Percentiles rank a stretch among this genome's conserved stretches.
These are phyloP conservation scores for Lasiodiplodia gonubiensis DNA, from an alignment of 2,329 filamentous ascomycete genomes.

Conservation along the genomic window DNA sequence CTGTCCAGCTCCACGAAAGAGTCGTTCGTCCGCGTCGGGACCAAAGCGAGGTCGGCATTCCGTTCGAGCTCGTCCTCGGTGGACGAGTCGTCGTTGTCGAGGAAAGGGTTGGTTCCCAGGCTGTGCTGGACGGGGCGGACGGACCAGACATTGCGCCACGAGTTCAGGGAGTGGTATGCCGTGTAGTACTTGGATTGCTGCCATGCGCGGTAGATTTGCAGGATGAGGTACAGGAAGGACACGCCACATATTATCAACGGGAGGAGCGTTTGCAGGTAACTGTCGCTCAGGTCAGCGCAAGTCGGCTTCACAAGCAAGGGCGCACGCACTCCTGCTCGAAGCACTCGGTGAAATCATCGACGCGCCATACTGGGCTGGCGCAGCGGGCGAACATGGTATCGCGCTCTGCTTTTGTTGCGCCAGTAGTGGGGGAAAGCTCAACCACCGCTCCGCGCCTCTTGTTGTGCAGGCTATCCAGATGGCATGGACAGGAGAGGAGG, in stretches of 20 bases:
- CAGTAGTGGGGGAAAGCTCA: constrained; percentile 21
- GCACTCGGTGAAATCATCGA: constrained; percentile 67
- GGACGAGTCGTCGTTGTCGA: constrained; percentile 46
- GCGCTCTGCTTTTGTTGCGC: constrained; percentile 35
- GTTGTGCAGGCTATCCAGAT: constrained; percentile 1
- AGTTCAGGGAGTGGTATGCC: constrained; percentile 64
- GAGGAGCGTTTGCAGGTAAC: constrained; percentile 80
- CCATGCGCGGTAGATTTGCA: constrained; percentile 62
- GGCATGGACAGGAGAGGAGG: constrained; percentile 16
- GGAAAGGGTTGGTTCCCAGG: constrained; percentile 35
- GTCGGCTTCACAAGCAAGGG: neutral
- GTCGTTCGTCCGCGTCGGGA: constrained; percentile 56
- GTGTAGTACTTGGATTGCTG: constrained; percentile 59
- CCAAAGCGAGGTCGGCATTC: constrained; percentile 61
- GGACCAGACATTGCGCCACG: constrained; percentile 49
- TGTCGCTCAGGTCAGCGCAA: constrained; percentile 44
- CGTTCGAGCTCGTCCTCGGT: constrained; percentile 66
- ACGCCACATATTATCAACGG: constrained; percentile 73
- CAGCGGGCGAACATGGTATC: constrained; percentile 62
- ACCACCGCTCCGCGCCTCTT: constrained; percentile 19
- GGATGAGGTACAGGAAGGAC: constrained; percentile 71
- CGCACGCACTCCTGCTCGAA: constrained; percentile 67
- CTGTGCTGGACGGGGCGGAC: constrained; percentile 38
- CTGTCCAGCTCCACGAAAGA: constrained; percentile 72
- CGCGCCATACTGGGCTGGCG: constrained; percentile 62